Evolutionary conservation across 2,329 filamentous ascomycete genomes (phyloP).

Genomic region (Emergomyces pasteurianus): DNA sequence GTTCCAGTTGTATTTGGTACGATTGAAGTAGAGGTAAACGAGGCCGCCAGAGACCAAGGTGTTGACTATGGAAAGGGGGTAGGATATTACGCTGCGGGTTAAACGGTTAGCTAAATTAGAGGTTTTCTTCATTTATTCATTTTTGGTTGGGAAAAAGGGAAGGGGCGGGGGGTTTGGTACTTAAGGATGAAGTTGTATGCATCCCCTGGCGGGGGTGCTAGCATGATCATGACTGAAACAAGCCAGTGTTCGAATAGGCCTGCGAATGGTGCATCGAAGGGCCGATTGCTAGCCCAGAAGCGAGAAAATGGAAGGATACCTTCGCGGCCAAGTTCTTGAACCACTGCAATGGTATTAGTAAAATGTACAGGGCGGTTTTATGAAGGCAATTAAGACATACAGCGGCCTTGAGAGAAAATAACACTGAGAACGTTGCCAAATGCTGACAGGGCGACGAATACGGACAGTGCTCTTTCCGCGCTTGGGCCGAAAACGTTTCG

Average conservation of each 20-base stretch:
- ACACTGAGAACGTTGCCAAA: conserved; percentile 57
- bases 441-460: conserved; percentile 56
- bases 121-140: too few relatives aligned
- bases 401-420: conserved; percentile 51
- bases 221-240: conserved; percentile 48
- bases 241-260: conserved; percentile 48
- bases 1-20: conserved; percentile 33
- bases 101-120: neutral
- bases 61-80: conserved; percentile 18
- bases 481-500: conserved; percentile 41
- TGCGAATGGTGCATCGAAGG: conserved; percentile 47
- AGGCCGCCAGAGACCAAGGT: conserved; percentile 36
- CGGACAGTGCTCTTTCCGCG: conserved; percentile 49
- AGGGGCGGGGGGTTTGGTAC: too few relatives aligned
- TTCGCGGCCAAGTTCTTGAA: conserved; percentile 50
- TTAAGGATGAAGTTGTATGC: conserved; percentile 47
- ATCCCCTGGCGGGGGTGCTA: conserved; percentile 50
- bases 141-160: too few relatives aligned
- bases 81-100: conserved; percentile 9
- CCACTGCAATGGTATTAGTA: conserved; percentile 12
- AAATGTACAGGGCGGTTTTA: conserved; percentile 4
- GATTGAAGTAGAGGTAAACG: conserved; percentile 32
- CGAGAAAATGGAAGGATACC: conserved; percentile 49
- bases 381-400: conserved; percentile 14
- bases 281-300: conserved; percentile 54